phyloP scores from a whole-genome alignment of 805 yeast genomes.

The Citeromyces matritensis region DNA sequence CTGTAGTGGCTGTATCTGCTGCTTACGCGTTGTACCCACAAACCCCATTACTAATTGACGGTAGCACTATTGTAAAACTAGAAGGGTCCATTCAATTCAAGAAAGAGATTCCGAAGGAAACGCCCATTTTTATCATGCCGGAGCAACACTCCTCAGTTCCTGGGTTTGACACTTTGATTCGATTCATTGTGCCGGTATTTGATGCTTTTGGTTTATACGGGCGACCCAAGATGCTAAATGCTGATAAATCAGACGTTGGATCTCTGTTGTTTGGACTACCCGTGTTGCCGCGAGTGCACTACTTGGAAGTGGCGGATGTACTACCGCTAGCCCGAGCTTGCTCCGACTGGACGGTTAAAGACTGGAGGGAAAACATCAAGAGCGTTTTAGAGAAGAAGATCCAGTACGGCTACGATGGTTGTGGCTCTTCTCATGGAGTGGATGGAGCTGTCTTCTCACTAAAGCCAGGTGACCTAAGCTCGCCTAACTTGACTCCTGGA shows the following conservation, averaged over 20 bases:
- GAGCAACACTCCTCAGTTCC: conserved; percentile 70
- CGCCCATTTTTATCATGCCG: conserved; percentile 70
- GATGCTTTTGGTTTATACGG: conserved; percentile 75
- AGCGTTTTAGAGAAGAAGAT: conserved; percentile 38
- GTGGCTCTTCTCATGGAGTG: conserved; percentile 55
- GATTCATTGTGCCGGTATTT: conserved; percentile 61
- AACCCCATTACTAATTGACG: conserved; percentile 65
- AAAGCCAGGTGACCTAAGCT: background rate
- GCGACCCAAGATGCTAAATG: conserved; percentile 59
- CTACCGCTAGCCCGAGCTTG: conserved; percentile 20
- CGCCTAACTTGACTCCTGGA: background rate
- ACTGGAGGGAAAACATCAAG: conserved; percentile 46
- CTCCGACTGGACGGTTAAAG: conserved; percentile 35
- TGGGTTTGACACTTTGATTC: conserved; percentile 71
- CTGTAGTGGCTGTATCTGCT: conserved; percentile 50
- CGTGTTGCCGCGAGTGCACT: conserved; percentile 62
- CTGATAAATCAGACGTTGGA: conserved; percentile 50
- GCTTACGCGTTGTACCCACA: conserved; percentile 91
- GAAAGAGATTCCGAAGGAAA: conserved; percentile 33
- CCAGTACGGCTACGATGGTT: conserved; percentile 53
- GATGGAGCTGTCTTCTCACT: conserved; percentile 30
- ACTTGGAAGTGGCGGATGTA: conserved; percentile 50
- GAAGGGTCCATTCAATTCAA: conserved; percentile 66
- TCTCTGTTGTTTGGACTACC: conserved; percentile 75
- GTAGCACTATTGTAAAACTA: conserved; percentile 75